Evolutionary conservation across 2,329 filamentous ascomycete genomes (phyloP).

Genomic region (Monilinia fructicola): DNA sequence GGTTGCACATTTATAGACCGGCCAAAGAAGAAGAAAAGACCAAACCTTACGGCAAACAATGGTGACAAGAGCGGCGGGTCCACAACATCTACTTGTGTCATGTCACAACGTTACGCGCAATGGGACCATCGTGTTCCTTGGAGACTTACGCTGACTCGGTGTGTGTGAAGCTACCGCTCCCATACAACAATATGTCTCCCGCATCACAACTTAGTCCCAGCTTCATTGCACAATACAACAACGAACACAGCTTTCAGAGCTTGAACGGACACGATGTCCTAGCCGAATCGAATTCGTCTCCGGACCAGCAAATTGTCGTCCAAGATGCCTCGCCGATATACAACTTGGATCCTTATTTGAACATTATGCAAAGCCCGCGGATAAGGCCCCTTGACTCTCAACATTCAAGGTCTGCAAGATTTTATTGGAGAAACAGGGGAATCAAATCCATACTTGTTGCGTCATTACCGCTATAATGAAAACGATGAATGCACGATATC

Average conservation of each 20-base stretch:
- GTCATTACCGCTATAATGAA: conserved; percentile 38
- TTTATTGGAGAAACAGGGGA: conserved; percentile 41
- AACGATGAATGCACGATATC: conserved; percentile 41
- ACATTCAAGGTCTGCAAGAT: conserved; percentile 34
- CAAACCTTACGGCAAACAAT: conserved; percentile 32
- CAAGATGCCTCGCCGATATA: conserved; percentile 37
- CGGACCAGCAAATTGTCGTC: conserved; percentile 31
- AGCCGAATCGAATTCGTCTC: conserved; percentile 31
- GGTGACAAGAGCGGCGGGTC: conserved; percentile 26
- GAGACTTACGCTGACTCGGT: conserved; percentile 26
- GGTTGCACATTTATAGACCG: conserved; percentile 48
- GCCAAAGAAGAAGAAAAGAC: conserved; percentile 40
- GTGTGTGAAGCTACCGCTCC: conserved; percentile 28
- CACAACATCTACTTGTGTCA: conserved; percentile 32
- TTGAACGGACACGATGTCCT: conserved; percentile 34
- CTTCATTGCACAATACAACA: conserved; percentile 38
- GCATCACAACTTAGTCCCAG: conserved; percentile 35
- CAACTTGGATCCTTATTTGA: conserved; percentile 35
- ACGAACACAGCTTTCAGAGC: conserved; percentile 33
- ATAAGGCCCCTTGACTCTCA: conserved; percentile 37
- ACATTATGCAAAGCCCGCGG: conserved; percentile 33
- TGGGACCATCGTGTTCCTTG: background rate
- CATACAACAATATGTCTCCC: conserved; percentile 33
- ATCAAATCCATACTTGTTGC: conserved; percentile 39
- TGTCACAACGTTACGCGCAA: conserved; percentile 7